Percentiles rank a stretch among this genome's conserved stretches.
Evolutionary conservation across 768 basidiomycete species (phyloP).

Genomic region (Rhizopogon sp.): DNA sequence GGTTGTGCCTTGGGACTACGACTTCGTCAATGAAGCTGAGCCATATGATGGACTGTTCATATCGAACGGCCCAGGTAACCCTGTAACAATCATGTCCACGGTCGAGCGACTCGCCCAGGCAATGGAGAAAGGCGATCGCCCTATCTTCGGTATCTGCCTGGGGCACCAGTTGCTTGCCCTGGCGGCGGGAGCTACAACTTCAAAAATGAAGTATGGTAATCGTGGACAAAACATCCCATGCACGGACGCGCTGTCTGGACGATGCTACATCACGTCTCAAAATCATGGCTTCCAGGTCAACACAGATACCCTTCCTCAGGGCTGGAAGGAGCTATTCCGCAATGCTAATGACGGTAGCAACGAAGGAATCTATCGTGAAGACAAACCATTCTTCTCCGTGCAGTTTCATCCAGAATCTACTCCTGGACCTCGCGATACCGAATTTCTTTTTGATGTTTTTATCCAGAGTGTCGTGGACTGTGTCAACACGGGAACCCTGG

Average conservation of each 20-base stretch:
- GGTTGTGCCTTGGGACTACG: constrained; percentile 96
- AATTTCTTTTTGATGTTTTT: constrained; percentile 98
- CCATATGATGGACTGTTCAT: constrained; percentile 94
- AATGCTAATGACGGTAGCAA: constrained; percentile 98
- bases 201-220: constrained; percentile 99
- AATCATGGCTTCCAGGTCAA: constrained; percentile 99
- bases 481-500: constrained; percentile 46
- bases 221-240: constrained; percentile 99
- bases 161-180: constrained; percentile 96
- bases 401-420: constrained; percentile 99
- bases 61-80: constrained; percentile 98
- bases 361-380: constrained; percentile 92
- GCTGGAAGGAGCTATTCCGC: constrained; percentile 92
- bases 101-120: constrained; percentile 61
- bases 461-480: constrained; percentile 81
- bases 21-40: constrained; percentile 74
- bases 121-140: constrained; percentile 69
- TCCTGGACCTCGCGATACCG: constrained; percentile 95
- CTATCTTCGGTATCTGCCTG: constrained; percentile 98
- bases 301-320: constrained; percentile 62
- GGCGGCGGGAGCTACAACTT: constrained; percentile 89
- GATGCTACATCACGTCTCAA: constrained; percentile 99
- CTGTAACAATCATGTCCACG: constrained; percentile 74
- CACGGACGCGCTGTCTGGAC: constrained; percentile 86
- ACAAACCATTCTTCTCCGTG: constrained; percentile 96